phyloP scores from a whole-genome alignment of 2,329 filamentous ascomycete genomes.

The Juglanconis sp. region DNA sequence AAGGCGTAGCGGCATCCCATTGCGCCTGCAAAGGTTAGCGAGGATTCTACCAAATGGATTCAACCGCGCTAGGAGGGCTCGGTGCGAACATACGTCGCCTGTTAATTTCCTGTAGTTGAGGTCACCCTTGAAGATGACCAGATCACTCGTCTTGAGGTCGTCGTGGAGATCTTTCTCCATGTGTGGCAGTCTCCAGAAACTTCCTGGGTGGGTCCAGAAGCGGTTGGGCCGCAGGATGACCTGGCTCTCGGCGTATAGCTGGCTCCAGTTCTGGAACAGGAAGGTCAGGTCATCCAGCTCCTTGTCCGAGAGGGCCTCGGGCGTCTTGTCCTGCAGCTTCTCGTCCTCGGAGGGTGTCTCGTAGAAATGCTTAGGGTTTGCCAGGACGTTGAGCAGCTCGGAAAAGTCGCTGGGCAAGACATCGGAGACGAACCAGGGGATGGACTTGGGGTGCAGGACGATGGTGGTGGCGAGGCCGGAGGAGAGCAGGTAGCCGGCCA shows the following conservation, averaged over 20 bases:
- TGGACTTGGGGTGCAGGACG: slow-evolving; percentile 87
- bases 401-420: slow-evolving; percentile 83
- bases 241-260: slow-evolving; percentile 77
- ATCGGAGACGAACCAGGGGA: slow-evolving; percentile 98
- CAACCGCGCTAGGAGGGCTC: neutral
- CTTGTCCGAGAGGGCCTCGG: slow-evolving; percentile 60
- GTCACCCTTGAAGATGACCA: slow-evolving; percentile 96
- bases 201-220: slow-evolving; percentile 88
- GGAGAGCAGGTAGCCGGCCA: slow-evolving; percentile 85
- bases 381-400: slow-evolving; percentile 77
- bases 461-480: slow-evolving; percentile 81
- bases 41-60: neutral
- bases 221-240: slow-evolving; percentile 77
- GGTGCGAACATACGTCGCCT: slow-evolving; percentile 66
- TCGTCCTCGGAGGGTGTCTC: slow-evolving; percentile 69
- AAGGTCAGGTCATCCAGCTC: slow-evolving; percentile 69
- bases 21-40: slow-evolving; percentile 46
- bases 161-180: slow-evolving; percentile 65
- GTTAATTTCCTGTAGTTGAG: slow-evolving; percentile 94
- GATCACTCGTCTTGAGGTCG: slow-evolving; percentile 77
- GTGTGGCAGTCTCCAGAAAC: slow-evolving; percentile 81
- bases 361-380: slow-evolving; percentile 75
- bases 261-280: slow-evolving; percentile 78
- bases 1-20: slow-evolving; percentile 87
- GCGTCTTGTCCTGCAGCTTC: slow-evolving; percentile 51